Evolutionary conservation across 2,329 filamentous ascomycete genomes (phyloP).

Genomic region (Ophiostoma tasmaniense): DNA sequence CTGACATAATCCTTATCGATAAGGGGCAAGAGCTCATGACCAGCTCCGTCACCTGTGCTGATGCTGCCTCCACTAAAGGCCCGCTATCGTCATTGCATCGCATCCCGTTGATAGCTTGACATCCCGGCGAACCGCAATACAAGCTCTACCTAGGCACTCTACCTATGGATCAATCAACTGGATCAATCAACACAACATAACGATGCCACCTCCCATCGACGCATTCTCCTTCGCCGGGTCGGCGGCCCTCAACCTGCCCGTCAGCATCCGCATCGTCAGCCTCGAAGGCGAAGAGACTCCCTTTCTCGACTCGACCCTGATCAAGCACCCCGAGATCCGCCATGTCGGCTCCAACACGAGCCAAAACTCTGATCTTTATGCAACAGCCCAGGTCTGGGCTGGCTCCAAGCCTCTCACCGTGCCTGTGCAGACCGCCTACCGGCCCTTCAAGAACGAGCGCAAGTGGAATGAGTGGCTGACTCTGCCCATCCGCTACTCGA

Average conservation of each 20-base stretch:
- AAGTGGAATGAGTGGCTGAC: slow-evolving; percentile 94
- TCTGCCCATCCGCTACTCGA: slow-evolving; percentile 75
- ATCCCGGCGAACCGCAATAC: neutral
- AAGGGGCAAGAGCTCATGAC: neutral
- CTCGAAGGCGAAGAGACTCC: slow-evolving; percentile 72
- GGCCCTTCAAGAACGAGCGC: slow-evolving; percentile 69
- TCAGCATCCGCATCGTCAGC: slow-evolving; percentile 60
- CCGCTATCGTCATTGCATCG: slow-evolving; percentile 1
- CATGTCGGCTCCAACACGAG: slow-evolving; percentile 78
- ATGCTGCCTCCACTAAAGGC: neutral
- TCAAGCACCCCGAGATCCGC: slow-evolving; percentile 70
- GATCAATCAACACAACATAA: neutral
- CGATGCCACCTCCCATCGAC: slow-evolving; percentile 55
- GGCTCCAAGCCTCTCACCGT: slow-evolving; percentile 93
- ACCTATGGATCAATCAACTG: neutral
- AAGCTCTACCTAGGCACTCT: neutral
- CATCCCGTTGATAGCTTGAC: neutral
- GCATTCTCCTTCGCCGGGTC: slow-evolving; percentile 93
- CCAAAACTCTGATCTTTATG: slow-evolving; percentile 78
- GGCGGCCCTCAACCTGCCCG: slow-evolving; percentile 67
- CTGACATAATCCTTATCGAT: neutral
- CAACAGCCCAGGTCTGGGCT: slow-evolving; percentile 89
- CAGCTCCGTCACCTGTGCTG: slow-evolving; percentile 1
- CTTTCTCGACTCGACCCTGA: slow-evolving; percentile 66
- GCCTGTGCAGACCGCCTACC: slow-evolving; percentile 86